Conservation (phyloP, 352 stramenopile genomes). For the Phytopythium cucurbitacearum region DNA sequence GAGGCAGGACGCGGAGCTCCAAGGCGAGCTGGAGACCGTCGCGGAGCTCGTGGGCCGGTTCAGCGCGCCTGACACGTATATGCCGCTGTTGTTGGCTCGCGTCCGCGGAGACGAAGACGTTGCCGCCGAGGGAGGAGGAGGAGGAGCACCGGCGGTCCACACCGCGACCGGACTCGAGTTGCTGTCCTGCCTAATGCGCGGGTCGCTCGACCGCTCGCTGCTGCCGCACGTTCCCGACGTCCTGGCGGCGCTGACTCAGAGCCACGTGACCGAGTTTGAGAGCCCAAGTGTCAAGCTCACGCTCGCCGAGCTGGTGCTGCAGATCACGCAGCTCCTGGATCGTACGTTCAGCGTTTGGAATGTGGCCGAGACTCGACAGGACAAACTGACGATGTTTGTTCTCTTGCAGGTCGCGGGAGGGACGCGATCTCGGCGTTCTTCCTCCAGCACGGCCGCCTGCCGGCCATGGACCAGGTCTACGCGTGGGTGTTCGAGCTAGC, state of each 20-base stretch:
- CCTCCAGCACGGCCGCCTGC: constrained; percentile 41
- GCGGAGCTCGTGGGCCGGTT: constrained; percentile 64
- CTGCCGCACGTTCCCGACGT: constrained; percentile 56
- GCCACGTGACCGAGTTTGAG: constrained; percentile 43
- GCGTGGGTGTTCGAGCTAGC: constrained; percentile 41
- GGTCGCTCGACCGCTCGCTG: constrained; percentile 53
- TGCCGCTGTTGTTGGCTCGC: constrained; percentile 55
- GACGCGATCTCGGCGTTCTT: constrained; percentile 53
- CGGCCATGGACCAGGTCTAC: constrained; percentile 31
- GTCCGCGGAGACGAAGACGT: constrained; percentile 51
- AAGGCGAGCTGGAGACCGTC: constrained; percentile 20
- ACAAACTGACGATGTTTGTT: constrained; percentile 1
- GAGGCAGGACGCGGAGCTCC: constrained; percentile 17
- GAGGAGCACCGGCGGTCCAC: constrained; percentile 14
- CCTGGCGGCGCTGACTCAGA: constrained; percentile 32
- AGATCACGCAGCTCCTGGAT: constrained; percentile 37
- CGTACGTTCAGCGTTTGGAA: constrained; percentile 23
- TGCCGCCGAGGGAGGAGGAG: constrained; percentile 12
- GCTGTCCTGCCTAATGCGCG: constrained; percentile 41
- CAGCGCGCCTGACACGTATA: constrained; percentile 55
- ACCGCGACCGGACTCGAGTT: constrained; percentile 38
- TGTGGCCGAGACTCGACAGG: neutral
- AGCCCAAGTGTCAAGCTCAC: constrained; percentile 24
- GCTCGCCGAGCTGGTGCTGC: constrained; percentile 25
- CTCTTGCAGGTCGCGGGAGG: constrained; percentile 25